Percentiles rank a stretch among this genome's conserved stretches.
These are phyloP conservation scores for Didymosphaeria variabile DNA, from an alignment of 2,329 filamentous ascomycete genomes.

Conservation along the genomic window DNA sequence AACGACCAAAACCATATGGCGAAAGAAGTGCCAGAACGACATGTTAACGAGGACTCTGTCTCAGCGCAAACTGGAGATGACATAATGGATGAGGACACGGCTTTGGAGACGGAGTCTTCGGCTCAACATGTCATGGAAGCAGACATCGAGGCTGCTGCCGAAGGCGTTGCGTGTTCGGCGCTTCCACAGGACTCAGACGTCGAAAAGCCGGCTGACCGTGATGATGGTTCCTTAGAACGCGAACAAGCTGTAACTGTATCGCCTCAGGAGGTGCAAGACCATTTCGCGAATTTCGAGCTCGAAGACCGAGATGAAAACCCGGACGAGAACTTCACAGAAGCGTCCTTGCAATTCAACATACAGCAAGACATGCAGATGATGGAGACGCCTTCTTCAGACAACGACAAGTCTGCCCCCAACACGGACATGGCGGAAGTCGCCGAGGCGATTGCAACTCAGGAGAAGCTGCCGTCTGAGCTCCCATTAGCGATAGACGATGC, in stretches of 20 bases:
- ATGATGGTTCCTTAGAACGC: neutral
- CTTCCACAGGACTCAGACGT: conserved; percentile 16
- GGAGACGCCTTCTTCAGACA: neutral
- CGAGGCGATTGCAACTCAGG: neutral
- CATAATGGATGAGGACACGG: neutral
- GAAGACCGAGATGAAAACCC: conserved; percentile 11
- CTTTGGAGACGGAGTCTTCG: neutral
- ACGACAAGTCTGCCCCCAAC: neutral
- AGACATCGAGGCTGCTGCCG: neutral
- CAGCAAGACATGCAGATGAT: conserved; percentile 30
- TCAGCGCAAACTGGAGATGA: neutral
- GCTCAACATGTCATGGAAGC: neutral
- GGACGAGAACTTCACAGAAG: conserved; percentile 42
- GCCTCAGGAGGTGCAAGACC: neutral
- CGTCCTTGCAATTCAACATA: conserved; percentile 42
- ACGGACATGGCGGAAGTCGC: neutral
- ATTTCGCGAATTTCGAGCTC: neutral
- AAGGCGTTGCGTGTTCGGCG: conserved; percentile 24
- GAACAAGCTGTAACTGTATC: neutral
- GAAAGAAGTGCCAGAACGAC: neutral
- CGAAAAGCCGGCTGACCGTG: neutral
- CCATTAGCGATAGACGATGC: neutral
- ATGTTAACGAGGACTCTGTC: no score
- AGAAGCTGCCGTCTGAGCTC: neutral
- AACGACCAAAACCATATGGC: neutral